Base-by-base conservation (phyloP, 78 protist species). In the Anaeramoeba flamelloides region DNA sequence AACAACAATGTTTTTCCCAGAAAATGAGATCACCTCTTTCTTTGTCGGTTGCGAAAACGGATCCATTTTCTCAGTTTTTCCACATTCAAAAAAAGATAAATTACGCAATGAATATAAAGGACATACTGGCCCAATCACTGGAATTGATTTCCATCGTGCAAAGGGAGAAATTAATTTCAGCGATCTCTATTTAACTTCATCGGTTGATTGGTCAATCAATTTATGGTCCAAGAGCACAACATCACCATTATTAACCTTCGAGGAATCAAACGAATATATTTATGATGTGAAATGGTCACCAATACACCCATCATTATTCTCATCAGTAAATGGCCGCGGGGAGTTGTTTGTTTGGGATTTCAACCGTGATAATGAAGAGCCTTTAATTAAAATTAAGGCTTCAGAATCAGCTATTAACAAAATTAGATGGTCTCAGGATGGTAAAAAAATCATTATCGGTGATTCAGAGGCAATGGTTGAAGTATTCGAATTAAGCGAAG, bases 241-340 rank as follows among this genome's bases (percentile, higher is more conserved):
- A 33, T 33, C 32, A 69, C 37, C 86, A 2, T 37, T 84, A 8
- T 30, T 41, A 76, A 17, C 89, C 3, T 88, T 90, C 64, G 90
- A 90, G n/a, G 88, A 89, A 33, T 82, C 83, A 78, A 40, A 41
- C 41, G 93, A 90, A 31, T 90, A 90, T 41, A 87, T 87, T 3
- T 90, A 81, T 65, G 89, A 84, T 40, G 93, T 81, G 2, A 36
- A 81, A 39, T 90, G 93, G 93, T 90, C 91, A 41, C 93, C 93
- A 2, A 83, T 82, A n/a, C 86, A 83, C 75, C 93, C 93, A 36
- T 80, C 88, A 0, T 64, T 90, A 0, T 88, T 90, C 40, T 84
- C 91, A 0, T 74, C 91, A 8, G 89, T 85, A 39, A 91, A 87
- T 36, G 93, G 91, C 8, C 26, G 76, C 31, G 86, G 90, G 31